These are phyloP conservation scores for Paraphoma sp. DNA, from an alignment of 2,329 filamentous ascomycete species.

Conservation along the genomic window DNA sequence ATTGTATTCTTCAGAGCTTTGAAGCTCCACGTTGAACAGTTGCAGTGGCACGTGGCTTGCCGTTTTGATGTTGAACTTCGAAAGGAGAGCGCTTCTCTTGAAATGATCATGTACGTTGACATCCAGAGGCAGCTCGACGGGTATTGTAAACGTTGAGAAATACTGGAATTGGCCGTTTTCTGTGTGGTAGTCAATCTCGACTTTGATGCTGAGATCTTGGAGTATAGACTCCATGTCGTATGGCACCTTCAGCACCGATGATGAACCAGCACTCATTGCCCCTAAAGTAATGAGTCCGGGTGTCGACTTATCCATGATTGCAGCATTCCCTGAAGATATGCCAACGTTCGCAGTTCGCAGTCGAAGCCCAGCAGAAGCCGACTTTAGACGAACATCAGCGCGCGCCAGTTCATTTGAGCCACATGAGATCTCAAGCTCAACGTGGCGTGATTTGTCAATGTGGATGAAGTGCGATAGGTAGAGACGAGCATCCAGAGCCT, in stretches of 20 bases:
- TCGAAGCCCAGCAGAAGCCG: slow-evolving; percentile 66
- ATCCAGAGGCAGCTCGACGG: slow-evolving; percentile 80
- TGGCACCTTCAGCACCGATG: slow-evolving; percentile 70
- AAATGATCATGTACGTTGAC: slow-evolving; percentile 98
- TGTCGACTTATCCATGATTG: slow-evolving; percentile 51
- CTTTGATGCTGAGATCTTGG: slow-evolving; percentile 71
- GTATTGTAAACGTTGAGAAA: slow-evolving; percentile 67
- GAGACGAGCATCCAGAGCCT: slow-evolving; percentile 73
- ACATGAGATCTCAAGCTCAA: slow-evolving; percentile 75
- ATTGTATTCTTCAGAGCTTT: slow-evolving; percentile 72
- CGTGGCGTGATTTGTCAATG: slow-evolving; percentile 77
- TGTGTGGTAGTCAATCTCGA: slow-evolving; percentile 80
- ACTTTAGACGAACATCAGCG: slow-evolving; percentile 60
- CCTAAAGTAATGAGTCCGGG: slow-evolving; percentile 56
- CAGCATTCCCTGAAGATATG: slow-evolving; percentile 50
- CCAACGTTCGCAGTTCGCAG: slow-evolving; percentile 61
- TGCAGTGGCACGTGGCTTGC: slow-evolving; percentile 77
- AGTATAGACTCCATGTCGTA: slow-evolving; percentile 85
- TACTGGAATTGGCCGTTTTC: slow-evolving; percentile 70
- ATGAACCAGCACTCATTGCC: slow-evolving; percentile 53
- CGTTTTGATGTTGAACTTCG: slow-evolving; percentile 88
- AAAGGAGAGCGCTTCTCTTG: slow-evolving; percentile 81
- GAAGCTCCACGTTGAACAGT: slow-evolving; percentile 73
- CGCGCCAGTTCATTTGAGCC: slow-evolving; percentile 73
- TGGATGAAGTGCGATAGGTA: slow-evolving; percentile 73